phyloP scores from a whole-genome alignment of 345 rosid genomes.

The Sapria himalayana region DNA sequence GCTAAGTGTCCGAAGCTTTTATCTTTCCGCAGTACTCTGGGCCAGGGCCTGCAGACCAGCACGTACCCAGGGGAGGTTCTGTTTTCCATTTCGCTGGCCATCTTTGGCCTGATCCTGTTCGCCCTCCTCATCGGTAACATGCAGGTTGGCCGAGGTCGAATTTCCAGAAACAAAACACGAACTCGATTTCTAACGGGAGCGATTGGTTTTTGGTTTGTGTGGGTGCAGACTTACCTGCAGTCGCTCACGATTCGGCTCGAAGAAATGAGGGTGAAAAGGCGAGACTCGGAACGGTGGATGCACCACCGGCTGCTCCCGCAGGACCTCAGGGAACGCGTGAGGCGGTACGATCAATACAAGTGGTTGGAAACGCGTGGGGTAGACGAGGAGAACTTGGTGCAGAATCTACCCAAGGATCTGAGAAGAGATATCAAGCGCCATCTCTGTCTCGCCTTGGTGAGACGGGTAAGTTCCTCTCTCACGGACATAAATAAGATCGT shows the following conservation, averaged over 20 bases:
- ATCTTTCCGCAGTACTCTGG: conserved; percentile 53
- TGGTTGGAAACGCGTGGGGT: conserved; percentile 97
- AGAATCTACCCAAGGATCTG: conserved; percentile 80
- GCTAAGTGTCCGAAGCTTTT: too few relatives aligned
- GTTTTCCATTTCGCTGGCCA: conserved; percentile 69
- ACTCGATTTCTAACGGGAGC: too few relatives aligned
- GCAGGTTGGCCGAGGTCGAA: conserved; percentile 64
- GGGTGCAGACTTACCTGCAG: conserved; percentile 78
- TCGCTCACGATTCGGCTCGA: conserved; percentile 87
- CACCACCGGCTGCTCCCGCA: conserved; percentile 89
- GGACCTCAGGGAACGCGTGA: conserved; percentile 66
- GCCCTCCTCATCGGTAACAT: conserved; percentile 94
- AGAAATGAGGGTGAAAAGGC: conserved; percentile 95
- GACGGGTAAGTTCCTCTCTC: conserved; percentile 41
- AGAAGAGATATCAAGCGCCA: conserved; percentile 92
- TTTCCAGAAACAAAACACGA: too few relatives aligned
- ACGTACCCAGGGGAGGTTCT: conserved; percentile 68
- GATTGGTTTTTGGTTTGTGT: conserved; percentile 3
- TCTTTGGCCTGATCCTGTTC: conserved; percentile 79
- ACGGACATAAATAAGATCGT: too few relatives aligned
- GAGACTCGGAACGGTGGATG: conserved; percentile 99
- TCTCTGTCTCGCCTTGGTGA: conserved; percentile 76
- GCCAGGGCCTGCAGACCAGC: conserved; percentile 91
- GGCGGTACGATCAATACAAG: conserved; percentile 87
- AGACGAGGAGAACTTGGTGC: conserved; percentile 74